Base-by-base conservation (phyloP, 2,329 filamentous ascomycete genomes). In the Aspergillus neotritici region DNA sequence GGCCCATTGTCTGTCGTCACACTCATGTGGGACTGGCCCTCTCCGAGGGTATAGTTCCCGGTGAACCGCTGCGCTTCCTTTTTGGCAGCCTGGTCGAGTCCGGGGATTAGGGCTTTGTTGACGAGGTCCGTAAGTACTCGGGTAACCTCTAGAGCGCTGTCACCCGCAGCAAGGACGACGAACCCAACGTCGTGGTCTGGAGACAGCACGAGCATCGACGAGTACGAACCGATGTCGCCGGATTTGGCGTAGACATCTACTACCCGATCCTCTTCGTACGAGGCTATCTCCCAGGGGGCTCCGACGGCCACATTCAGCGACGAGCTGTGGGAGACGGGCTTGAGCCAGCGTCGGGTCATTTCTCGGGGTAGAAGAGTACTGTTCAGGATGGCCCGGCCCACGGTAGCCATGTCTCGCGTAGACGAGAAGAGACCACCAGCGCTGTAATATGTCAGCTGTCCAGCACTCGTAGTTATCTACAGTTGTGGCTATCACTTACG, bases 371-470 rank as follows among this genome's bases (percentile, higher is more conserved):
- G 51, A 1, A 73, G 54, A 0, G 60, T 61, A 13, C 63, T 67
- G 8, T 54, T 53, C 14, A 74, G 58, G 47, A 75, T 72, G 15
- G 66, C 64, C 2, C 65, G 66, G n/a, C 70, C 70, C n/a, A 74
- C 55, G 5, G 54, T 50, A 0, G 66, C 62, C 40, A 75, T 56
- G 54, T 75, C 73, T 4, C 57, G 56, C 1, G 63, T 51, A 0
- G 68, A 71, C 12, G 71, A 68, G 58, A 68, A 74, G 51, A 73
- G 65, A 46, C 70, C 71, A 1, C 70, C 71, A 2, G 70, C 51
- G 28, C 58, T 61, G 25, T 0, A n/a, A 34, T 32, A 3, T 29
- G 17, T 43, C n/a, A 40, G 34, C 2, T 35, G 7, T 25, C 21
- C 5, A 9, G 6, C 3, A 25, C 7, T 5, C 6, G 7, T 3